Evolutionary conservation across 805 yeast genomes (phyloP).

Genomic region (Metschnikowia kofuensis): DNA sequence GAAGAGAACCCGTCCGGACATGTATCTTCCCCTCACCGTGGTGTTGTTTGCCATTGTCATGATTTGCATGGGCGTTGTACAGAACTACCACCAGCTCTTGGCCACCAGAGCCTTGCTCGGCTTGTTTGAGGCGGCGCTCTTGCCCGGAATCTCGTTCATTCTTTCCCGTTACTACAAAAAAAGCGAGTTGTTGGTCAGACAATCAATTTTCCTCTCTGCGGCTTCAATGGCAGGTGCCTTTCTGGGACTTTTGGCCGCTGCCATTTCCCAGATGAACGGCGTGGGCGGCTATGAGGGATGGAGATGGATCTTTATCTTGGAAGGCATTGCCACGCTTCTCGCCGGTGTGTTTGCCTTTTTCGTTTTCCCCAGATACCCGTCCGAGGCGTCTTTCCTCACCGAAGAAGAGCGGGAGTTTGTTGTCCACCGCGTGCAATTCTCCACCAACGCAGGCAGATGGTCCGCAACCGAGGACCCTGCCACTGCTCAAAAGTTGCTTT

Average conservation of each 20-base stretch:
- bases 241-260: constrained; percentile 70
- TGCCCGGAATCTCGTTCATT: constrained; percentile 73
- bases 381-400: constrained; percentile 9
- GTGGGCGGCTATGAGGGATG: constrained; percentile 18
- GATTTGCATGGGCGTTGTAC: constrained; percentile 63
- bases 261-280: constrained; percentile 53
- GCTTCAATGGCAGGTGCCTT: constrained; percentile 79
- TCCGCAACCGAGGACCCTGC: not conserved
- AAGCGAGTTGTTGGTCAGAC: constrained; percentile 65
- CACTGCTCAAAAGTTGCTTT: not conserved
- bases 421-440: constrained; percentile 10
- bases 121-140: constrained; percentile 65
- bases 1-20: constrained; percentile 58
- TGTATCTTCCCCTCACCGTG: constrained; percentile 60
- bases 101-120: constrained; percentile 68
- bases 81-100: constrained; percentile 55
- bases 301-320: constrained; percentile 19
- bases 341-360: constrained; percentile 8
- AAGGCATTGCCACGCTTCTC: constrained; percentile 13
- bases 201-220: constrained; percentile 65
- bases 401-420: constrained; percentile 14
- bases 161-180: constrained; percentile 64
- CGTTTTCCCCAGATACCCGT: constrained; percentile 13
- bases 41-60: constrained; percentile 61
- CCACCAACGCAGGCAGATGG: constrained; percentile 5